Evolutionary conservation across 306 rosid species (phyloP), one percentile per base, ranked within the genome.

Genomic region (Ochetophila trinervis): DNA sequence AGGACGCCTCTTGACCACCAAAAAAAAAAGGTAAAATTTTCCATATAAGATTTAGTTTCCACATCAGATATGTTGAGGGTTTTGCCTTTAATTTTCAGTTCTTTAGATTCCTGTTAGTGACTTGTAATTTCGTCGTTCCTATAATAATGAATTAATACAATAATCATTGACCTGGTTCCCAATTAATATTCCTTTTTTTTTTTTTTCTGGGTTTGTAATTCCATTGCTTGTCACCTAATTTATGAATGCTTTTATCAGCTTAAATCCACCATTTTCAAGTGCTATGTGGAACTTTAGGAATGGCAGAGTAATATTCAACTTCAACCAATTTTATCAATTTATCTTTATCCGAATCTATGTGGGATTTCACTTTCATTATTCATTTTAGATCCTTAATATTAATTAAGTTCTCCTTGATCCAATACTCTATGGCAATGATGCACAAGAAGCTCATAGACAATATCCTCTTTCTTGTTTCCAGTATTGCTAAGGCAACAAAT

Each of bases 1-100:
- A 74, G 78, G 60, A 64, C 52, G 71, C 69, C 15, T 78, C 80
- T 70, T 86, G 32, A 78, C 66, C 70, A 78, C 15, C 23, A 1
- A 22, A 19, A 53, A 11, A 53, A 49, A 40, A 20, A 58, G 54
- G 73, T 76, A 36, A 17, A 2, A 52, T n/a, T 40, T 17, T 14
- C 60, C 32, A 42, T 12, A 42, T 68, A 30, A 44, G 56, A 57
- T 42, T 42, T 21, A 54, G 35, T 52, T 11, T 14, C 45, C 9
- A 16, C 32, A 42, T 14, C n/a, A 55, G 24, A 19, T 18, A 63
- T 68, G 7, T 8, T 23, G 7, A 5, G 37, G 19, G 30, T 27
- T 16, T 50, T 18, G 21, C 4, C 22, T 3, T 56, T 23, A 4
- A 19, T 3, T 36, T 61, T 42, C 60, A 60, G 18, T 70, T 35